phyloP scores from a whole-genome alignment of 306 rosid genomes.

The Macrotyloma uniflorum region DNA sequence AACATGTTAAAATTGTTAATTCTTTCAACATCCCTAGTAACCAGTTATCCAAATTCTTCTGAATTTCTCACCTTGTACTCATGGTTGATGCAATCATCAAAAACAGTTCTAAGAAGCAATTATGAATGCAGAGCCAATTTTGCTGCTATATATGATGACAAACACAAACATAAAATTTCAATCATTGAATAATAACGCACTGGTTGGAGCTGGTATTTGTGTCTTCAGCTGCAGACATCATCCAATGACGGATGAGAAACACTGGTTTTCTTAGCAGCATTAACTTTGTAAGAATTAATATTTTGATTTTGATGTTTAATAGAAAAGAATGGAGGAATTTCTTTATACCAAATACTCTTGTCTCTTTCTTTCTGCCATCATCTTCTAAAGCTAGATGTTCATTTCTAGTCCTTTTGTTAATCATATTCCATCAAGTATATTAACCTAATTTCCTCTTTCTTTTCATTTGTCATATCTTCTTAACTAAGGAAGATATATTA shows the following conservation, averaged over 20 bases:
- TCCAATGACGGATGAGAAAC: slow-evolving; percentile 6
- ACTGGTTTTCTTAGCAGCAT: slow-evolving; percentile 3
- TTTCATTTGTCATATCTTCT: slow-evolving; percentile 25
- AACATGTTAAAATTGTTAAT: too few species aligned
- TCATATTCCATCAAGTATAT: slow-evolving; percentile 6
- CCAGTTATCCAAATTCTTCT: too few species aligned
- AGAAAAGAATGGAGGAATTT: slow-evolving; percentile 30
- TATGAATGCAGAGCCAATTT: not conserved
- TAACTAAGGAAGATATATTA: not conserved
- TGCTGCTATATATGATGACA: not conserved
- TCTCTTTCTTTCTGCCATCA: slow-evolving; percentile 26
- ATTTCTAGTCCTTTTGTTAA: not conserved
- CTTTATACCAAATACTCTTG: not conserved
- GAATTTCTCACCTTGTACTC: too few species aligned
- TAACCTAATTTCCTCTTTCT: slow-evolving; percentile 24
- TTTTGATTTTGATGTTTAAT: not conserved
- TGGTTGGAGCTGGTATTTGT: slow-evolving; percentile 16
- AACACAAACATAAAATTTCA: not conserved
- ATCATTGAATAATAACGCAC: not conserved
- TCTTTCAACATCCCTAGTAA: too few species aligned
- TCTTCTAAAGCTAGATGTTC: not conserved
- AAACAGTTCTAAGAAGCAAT: not conserved
- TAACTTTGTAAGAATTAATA: not conserved
- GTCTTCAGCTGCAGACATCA: slow-evolving; percentile 32
- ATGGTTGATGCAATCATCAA: too few species aligned